Percentiles rank a stretch among this genome's conserved stretches.
Evolutionary conservation across 2,329 filamentous ascomycete genomes (phyloP).

Genomic region (Sordariomycetes sp.): DNA sequence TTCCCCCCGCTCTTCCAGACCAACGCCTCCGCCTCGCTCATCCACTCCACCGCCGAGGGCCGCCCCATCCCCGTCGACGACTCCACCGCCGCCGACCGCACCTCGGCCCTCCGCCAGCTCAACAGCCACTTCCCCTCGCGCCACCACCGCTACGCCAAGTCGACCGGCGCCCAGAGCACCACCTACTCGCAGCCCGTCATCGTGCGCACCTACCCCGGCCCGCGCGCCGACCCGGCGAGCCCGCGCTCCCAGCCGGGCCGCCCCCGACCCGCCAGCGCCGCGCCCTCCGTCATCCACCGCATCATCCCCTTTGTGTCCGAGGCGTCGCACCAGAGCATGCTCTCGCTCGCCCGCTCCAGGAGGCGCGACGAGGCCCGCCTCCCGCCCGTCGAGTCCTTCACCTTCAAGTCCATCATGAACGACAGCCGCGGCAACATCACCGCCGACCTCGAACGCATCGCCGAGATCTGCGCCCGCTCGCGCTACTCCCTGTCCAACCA

Average conservation of each 20-base stretch:
- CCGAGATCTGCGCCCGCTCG: conserved; percentile 55
- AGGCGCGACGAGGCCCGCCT: conserved; percentile 17
- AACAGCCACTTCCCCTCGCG: conserved; percentile 44
- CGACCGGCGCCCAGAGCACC: conserved; percentile 42
- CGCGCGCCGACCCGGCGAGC: conserved; percentile 11
- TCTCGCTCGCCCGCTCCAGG: neutral
- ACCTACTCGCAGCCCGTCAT: conserved; percentile 57
- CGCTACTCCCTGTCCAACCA: conserved; percentile 56
- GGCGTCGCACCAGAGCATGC: conserved; percentile 24
- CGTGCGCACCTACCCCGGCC: conserved; percentile 51
- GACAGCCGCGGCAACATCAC: conserved; percentile 34
- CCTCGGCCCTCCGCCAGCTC: conserved; percentile 48
- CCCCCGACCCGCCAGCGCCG: conserved; percentile 1
- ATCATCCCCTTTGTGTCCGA: conserved; percentile 8
- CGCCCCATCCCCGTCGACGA: conserved; percentile 45
- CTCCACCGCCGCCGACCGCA: conserved; percentile 41
- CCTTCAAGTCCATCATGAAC: conserved; percentile 52
- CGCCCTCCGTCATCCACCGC: conserved; percentile 11
- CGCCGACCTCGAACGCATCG: conserved; percentile 52
- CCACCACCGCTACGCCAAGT: conserved; percentile 45
- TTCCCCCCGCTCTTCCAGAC: conserved; percentile 37
- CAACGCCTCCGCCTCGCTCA: conserved; percentile 40
- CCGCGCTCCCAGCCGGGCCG: conserved; percentile 8
- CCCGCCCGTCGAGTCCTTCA: conserved; percentile 52
- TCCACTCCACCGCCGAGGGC: conserved; percentile 43